These are phyloP conservation scores for Eragrostis nindensis DNA, from an alignment of 176 grass and related monocot genomes.

Conservation along the genomic window DNA sequence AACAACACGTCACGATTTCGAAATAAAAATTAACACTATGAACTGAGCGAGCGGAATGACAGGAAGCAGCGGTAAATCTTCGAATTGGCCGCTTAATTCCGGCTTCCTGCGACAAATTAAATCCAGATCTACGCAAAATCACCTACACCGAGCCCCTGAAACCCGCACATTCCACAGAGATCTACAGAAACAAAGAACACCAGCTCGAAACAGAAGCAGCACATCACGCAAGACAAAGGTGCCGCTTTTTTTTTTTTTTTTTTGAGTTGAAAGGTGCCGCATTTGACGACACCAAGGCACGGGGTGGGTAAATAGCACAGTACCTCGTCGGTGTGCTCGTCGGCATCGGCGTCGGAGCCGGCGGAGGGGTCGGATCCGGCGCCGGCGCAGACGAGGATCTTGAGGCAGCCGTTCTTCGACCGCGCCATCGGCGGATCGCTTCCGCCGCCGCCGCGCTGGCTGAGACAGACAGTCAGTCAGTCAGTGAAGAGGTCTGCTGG, in stretches of 20 bases:
- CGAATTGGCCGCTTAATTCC: background rate
- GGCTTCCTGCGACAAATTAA: background rate
- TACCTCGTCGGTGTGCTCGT: slow-evolving; percentile 60
- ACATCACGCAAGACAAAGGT: background rate
- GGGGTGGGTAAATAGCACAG: background rate
- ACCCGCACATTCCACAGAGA: slow-evolving; percentile 31
- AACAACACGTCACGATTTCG: background rate
- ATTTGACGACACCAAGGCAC: slow-evolving; percentile 4
- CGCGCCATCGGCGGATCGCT: slow-evolving; percentile 50
- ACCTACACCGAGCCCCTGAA: background rate
- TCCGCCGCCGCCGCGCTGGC: background rate
- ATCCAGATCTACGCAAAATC: slow-evolving; percentile 40
- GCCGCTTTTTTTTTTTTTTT: no score
- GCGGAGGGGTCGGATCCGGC: slow-evolving; percentile 46
- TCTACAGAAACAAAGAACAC: slow-evolving; percentile 32
- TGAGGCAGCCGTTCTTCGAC: slow-evolving; percentile 68
- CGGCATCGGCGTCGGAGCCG: slow-evolving; percentile 52
- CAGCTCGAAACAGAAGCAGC: slow-evolving; percentile 28
- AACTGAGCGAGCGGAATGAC: background rate
- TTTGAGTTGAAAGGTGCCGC: no score
- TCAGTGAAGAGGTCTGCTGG: background rate
- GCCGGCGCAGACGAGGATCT: slow-evolving; percentile 74
- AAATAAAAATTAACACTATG: background rate
- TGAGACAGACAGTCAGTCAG: slow-evolving; percentile 32
- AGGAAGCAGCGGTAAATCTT: background rate